phyloP scores from a whole-genome alignment of 306 rosid species.

The Aeschynomene evenia region DNA sequence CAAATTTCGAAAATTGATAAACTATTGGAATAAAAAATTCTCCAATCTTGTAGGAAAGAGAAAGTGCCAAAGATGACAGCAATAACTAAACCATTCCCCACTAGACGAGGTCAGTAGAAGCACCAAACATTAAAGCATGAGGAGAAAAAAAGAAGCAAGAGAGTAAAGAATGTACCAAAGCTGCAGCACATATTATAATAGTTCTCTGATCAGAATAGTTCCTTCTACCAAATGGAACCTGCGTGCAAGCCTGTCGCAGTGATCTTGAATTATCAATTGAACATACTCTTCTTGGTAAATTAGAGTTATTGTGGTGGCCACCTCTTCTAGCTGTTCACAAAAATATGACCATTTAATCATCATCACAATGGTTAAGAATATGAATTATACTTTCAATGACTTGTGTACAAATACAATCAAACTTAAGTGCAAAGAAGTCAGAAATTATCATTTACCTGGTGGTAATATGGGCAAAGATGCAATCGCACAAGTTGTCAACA shows the following conservation, averaged over 20 bases:
- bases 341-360: constrained; percentile 11
- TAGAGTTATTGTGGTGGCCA: constrained; percentile 15
- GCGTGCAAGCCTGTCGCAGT: neutral
- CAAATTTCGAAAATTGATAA: neutral
- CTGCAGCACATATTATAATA: constrained; percentile 47
- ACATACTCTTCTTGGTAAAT: constrained; percentile 10
- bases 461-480: constrained; percentile 39
- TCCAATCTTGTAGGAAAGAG: neutral
- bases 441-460: constrained; percentile 39
- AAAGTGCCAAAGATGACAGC: neutral
- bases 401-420: neutral
- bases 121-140: neutral
- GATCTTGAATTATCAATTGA: constrained; percentile 17
- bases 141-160: neutral
- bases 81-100: neutral
- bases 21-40: neutral
- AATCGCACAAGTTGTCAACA: constrained; percentile 38
- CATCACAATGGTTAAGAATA: neutral
- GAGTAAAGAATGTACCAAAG: constrained; percentile 40
- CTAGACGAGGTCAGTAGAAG: neutral
- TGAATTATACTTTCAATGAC: neutral
- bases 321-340: constrained; percentile 34
- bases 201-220: constrained; percentile 24
- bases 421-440: constrained; percentile 2
- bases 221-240: constrained; percentile 26